These are phyloP conservation scores for Dioszegia hungarica DNA, from an alignment of 768 basidiomycete genomes.

Conservation along the genomic window DNA sequence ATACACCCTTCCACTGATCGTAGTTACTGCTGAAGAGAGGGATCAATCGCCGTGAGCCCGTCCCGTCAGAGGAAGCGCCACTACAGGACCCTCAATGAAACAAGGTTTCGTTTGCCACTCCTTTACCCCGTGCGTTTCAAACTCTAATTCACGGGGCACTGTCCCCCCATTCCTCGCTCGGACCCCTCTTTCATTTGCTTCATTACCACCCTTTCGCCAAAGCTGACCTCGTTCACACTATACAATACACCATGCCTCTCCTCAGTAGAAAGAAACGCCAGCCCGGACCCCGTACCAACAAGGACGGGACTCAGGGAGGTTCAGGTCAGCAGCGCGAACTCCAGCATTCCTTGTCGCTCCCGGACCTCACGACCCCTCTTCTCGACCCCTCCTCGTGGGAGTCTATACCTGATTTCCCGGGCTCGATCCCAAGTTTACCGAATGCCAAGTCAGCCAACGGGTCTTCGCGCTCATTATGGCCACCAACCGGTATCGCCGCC, in stretches of 20 bases:
- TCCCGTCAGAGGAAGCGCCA: no score
- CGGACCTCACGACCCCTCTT: constrained; percentile 36
- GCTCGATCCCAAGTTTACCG: neutral
- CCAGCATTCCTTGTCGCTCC: constrained; percentile 34
- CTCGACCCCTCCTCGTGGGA: constrained; percentile 31
- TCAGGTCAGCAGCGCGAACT: constrained; percentile 2
- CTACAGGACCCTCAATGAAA: no score
- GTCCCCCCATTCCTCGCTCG: no score
- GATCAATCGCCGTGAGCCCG: no score
- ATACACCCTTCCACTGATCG: no score
- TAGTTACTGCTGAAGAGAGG: no score
- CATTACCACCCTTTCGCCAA: no score
- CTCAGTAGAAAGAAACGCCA: neutral
- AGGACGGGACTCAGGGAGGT: neutral
- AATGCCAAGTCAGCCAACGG: neutral
- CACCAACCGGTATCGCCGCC: no score
- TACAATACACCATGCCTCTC: no score
- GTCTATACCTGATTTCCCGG: constrained; percentile 21
- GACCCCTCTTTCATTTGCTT: no score
- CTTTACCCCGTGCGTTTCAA: constrained; percentile 1
- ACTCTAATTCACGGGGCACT: neutral
- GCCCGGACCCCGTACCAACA: neutral
- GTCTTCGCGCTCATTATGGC: neutral
- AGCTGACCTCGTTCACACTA: no score
- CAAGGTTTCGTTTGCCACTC: constrained; percentile 3